Evolutionary conservation across 441 rosid species (phyloP), one percentile per base, ranked within the genome.

Genomic region (Breynia disticha): DNA sequence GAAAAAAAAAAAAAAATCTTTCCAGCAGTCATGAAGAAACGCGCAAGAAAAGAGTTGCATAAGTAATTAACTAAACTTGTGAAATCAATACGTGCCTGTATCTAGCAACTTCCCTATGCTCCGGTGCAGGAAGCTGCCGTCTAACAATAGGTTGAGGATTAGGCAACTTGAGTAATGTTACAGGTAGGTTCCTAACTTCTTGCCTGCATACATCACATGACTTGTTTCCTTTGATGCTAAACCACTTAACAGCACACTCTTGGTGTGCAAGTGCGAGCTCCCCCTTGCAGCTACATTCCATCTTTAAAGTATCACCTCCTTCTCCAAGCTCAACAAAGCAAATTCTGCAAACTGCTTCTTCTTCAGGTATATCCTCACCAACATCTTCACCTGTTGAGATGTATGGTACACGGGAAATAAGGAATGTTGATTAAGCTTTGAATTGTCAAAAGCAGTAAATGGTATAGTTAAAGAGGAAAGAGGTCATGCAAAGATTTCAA

Each of bases 201-300:
- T 80, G 72, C 71, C 69, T 74, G 76, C 90, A 82, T 14, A 80
- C 78, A 42, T 82, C 86, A 41, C 90, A 82, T 19, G 65, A 78
- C 66, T 68, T 80, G 78, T 80, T 82, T 37, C 90, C 86, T 71
- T 78, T 78, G 59, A 80, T 78, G 67, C 82, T 80, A 67, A 83
- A 83, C 90, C 90, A 83, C 67, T 83, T 83, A 46, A 83, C 64
- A 46, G 84, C 84, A 57, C 90, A 83, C 39, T 74, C 78, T 69
- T 76, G 77, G 54, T 83, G 90, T 13, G 82, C 84, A 14, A 83
- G 76, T 45, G 83, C 84, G 46, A 80, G 77, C 64, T 71, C 90
- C 21, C 86, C 90, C 62, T 78, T 82, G 77, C 90, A 82, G 65
- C 86, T 76, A 55, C 90, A 82, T 68, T 80, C 90, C 86, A 82